Conservation (phyloP, 2,329 filamentous ascomycete genomes). For the Septoria petroselini region DNA sequence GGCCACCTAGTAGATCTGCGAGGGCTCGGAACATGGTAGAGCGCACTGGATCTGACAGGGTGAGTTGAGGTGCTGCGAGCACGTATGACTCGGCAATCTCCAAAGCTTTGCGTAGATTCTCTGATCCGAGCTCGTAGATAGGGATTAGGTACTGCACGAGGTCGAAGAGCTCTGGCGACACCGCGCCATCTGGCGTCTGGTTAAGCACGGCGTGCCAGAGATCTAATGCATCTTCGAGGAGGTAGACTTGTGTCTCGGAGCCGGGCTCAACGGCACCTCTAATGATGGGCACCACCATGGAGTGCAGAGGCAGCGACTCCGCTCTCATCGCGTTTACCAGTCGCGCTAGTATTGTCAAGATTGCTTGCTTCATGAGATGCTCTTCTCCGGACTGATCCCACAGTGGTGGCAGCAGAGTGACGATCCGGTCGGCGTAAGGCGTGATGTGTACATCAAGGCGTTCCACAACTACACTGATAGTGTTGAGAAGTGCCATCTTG, state of each 20-base stretch:
- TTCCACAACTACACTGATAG: slow-evolving; percentile 74
- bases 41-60: slow-evolving; percentile 45
- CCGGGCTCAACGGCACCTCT: slow-evolving; percentile 72
- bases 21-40: slow-evolving; percentile 41
- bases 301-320: slow-evolving; percentile 73
- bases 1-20: slow-evolving; percentile 42
- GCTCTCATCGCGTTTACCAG: slow-evolving; percentile 82
- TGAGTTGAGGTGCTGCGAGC: slow-evolving; percentile 47
- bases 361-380: slow-evolving; percentile 89
- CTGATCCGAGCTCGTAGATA: slow-evolving; percentile 49
- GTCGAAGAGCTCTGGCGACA: slow-evolving; percentile 43
- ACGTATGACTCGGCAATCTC: slow-evolving; percentile 52
- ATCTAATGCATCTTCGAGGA: slow-evolving; percentile 88
- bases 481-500: slow-evolving; percentile 85
- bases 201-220: slow-evolving; percentile 77
- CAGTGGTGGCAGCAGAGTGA: slow-evolving; percentile 72
- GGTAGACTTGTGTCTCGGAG: slow-evolving; percentile 71
- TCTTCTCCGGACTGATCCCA: slow-evolving; percentile 86
- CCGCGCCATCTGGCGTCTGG: slow-evolving; percentile 49
- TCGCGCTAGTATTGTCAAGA: slow-evolving; percentile 79
- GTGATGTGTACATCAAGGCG: slow-evolving; percentile 72
- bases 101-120: slow-evolving; percentile 48
- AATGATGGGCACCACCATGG: slow-evolving; percentile 77
- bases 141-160: slow-evolving; percentile 47
- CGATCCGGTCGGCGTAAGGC: slow-evolving; percentile 72